Percentiles rank a stretch among this genome's conserved stretches.
Conservation (phyloP, 73 alveolate genomes). For the Blepharisma japonicum region DNA sequence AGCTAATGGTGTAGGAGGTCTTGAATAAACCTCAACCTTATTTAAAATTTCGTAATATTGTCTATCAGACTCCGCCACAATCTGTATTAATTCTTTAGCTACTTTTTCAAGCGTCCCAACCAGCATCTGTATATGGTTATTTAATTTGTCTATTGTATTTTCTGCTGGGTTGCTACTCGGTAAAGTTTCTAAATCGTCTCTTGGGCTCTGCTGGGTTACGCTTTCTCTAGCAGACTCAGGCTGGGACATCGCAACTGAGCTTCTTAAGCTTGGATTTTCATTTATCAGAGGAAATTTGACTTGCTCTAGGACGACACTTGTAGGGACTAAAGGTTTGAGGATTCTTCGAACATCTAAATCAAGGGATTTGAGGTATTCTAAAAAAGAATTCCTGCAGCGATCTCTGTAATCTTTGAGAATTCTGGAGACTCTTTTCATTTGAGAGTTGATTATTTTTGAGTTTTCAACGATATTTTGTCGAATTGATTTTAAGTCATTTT, state of each 20-base stretch:
- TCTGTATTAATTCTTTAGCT: slow-evolving; percentile 4
- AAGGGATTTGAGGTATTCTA: slow-evolving; percentile 12
- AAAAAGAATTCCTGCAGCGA: slow-evolving; percentile 12
- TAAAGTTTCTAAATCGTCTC: not conserved
- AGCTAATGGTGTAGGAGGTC: slow-evolving; percentile 30
- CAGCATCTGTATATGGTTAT: slow-evolving; percentile 23
- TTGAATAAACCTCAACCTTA: not conserved
- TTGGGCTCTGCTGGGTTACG: not conserved
- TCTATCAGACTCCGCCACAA: slow-evolving; percentile 15
- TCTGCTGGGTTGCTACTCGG: not conserved
- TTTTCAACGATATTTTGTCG: no score
- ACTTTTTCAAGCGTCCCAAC: slow-evolving; percentile 22
- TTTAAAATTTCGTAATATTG: slow-evolving; percentile 11
- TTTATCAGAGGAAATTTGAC: slow-evolving; percentile 1
- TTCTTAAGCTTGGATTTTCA: not conserved
- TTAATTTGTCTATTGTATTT: slow-evolving; percentile 2
- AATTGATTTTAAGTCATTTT: no score
- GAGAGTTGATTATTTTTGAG: no score
- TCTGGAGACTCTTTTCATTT: not conserved
- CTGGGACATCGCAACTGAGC: not conserved
- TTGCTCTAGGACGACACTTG: not conserved
- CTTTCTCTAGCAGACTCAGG: not conserved
- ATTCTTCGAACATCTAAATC: slow-evolving; percentile 7
- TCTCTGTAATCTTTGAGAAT: slow-evolving; percentile 15
- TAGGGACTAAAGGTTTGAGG: slow-evolving; percentile 23